Evolutionary conservation across 768 basidiomycete genomes (phyloP).

Genomic region (Collybia sordida): DNA sequence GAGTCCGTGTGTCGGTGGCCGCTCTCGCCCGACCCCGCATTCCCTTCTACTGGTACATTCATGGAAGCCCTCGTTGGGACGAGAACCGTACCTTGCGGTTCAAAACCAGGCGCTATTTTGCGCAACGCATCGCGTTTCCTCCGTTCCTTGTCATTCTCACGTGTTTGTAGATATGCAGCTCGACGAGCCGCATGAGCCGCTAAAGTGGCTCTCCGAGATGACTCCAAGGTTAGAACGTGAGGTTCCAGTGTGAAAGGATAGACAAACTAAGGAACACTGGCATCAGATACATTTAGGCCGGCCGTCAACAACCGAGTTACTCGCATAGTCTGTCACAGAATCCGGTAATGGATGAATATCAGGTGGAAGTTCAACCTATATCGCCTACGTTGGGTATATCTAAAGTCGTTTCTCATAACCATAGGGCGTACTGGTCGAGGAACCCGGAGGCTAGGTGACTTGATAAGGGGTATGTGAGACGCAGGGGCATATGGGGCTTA

Average conservation of each 20-base stretch:
- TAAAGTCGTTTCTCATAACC: background rate
- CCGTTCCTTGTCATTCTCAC: constrained; percentile 77
- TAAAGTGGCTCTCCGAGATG: constrained; percentile 66
- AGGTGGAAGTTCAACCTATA: constrained; percentile 79
- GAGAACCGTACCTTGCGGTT: constrained; percentile 59
- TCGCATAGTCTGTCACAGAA: constrained; percentile 84
- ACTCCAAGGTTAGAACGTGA: constrained; percentile 76
- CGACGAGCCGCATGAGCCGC: constrained; percentile 65
- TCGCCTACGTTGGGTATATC: background rate
- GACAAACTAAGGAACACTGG: constrained; percentile 64
- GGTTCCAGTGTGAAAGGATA: constrained; percentile 95
- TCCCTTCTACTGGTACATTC: constrained; percentile 17
- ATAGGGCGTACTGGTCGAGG: constrained; percentile 63
- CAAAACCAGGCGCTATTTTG: constrained; percentile 83
- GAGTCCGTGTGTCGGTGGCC: constrained; percentile 36
- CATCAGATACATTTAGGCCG: constrained; percentile 3
- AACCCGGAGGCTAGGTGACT: constrained; percentile 87
- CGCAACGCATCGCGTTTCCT: constrained; percentile 66
- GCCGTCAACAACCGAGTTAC: constrained; percentile 6
- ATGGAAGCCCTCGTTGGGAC: constrained; percentile 46
- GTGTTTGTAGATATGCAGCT: constrained; percentile 65
- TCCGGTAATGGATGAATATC: constrained; percentile 96
- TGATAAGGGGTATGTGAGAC: constrained; percentile 80
- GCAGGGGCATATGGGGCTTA: constrained; percentile 81
- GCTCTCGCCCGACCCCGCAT: constrained; percentile 1